Percentiles rank a stretch among this genome's conserved stretches.
These are phyloP conservation scores for Didymella arachidicola DNA, from an alignment of 2,329 filamentous ascomycete genomes.

Conservation along the genomic window DNA sequence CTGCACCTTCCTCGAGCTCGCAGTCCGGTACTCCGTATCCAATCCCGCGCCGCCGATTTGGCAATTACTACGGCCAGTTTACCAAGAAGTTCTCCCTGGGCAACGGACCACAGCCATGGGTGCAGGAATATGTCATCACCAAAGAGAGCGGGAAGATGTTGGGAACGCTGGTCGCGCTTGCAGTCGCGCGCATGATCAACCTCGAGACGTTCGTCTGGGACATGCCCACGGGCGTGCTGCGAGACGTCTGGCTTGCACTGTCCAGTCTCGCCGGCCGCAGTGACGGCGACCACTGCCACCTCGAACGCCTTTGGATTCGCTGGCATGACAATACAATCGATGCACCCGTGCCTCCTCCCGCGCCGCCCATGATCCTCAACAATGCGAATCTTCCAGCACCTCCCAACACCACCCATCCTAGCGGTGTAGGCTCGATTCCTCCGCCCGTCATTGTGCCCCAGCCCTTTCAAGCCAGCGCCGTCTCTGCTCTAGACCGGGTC, in stretches of 20 bases:
- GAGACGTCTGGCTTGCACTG: slow-evolving; percentile 82
- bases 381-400: slow-evolving; percentile 50
- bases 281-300: slow-evolving; percentile 67
- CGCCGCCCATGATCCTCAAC: slow-evolving; percentile 49
- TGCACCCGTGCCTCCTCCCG: slow-evolving; percentile 45
- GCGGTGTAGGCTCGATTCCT: slow-evolving; percentile 43
- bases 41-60: slow-evolving; percentile 59
- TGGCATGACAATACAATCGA: slow-evolving; percentile 78
- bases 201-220: slow-evolving; percentile 87
- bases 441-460: slow-evolving; percentile 44
- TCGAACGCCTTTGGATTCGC: slow-evolving; percentile 79
- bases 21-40: slow-evolving; percentile 42
- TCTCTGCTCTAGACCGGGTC: slow-evolving; percentile 60
- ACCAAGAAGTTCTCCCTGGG: slow-evolving; percentile 83
- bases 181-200: slow-evolving; percentile 81
- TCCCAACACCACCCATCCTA: slow-evolving; percentile 48
- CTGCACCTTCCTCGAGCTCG: slow-evolving; percentile 16
- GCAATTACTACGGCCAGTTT: slow-evolving; percentile 80
- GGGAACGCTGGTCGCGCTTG: slow-evolving; percentile 80
- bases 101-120: slow-evolving; percentile 81
- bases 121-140: slow-evolving; percentile 80
- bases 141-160: slow-evolving; percentile 89
- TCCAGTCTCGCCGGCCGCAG: slow-evolving; percentile 71
- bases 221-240: slow-evolving; percentile 83
- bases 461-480: slow-evolving; percentile 36